Base-by-base conservation (phyloP, 352 stramenopile species). In the Pythium periplocum region DNA sequence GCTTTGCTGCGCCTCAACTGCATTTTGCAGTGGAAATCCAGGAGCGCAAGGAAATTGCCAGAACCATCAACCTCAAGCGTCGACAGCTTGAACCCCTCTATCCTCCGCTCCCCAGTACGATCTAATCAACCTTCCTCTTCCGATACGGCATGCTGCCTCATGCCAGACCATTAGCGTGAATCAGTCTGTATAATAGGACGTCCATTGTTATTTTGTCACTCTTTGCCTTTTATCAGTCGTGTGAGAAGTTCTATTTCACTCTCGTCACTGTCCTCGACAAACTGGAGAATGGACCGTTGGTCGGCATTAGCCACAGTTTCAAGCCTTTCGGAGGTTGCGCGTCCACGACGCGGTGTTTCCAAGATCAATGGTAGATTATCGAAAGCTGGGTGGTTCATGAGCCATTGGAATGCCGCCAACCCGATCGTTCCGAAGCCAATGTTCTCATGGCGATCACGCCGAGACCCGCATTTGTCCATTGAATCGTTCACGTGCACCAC, bases 21-120 rank as follows among this genome's bases (percentile, higher is more conserved):
- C 69, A 69, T 35, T 78, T 88, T 11, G 73, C 71, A 39, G 77
- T 90, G 49, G 80, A 90, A 55, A 72, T 83, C 36, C 77, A 90
- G 37, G 73, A 90, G 56, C 73, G 80, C 50, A 87, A 87, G 46
- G 66, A 90, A 47, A 83, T 83, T 51, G 80, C 80, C 45, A 69
- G 73, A 46, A 84, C 74, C 52, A 90, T 90, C 53, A 62, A 57
- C 40, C 53, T 80, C 45, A 70, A 69, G 46, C 63, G 69, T 4
- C 57, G 57, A 11, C 57, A 64, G 48, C 57, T 47, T 11, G 55
- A 51, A 1, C 34, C 36, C 2, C 30, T 38, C 17, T 33, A 50
- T n/a, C 17, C 17, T 26, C 17, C 17, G 17, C 17, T 26, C 17
- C 17, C 17, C 17, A 26, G 17, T 26, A 26, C 17, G 17, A 26